phyloP scores from a whole-genome alignment of 768 basidiomycete species.

The Chalciporus sphaerocephalus region DNA sequence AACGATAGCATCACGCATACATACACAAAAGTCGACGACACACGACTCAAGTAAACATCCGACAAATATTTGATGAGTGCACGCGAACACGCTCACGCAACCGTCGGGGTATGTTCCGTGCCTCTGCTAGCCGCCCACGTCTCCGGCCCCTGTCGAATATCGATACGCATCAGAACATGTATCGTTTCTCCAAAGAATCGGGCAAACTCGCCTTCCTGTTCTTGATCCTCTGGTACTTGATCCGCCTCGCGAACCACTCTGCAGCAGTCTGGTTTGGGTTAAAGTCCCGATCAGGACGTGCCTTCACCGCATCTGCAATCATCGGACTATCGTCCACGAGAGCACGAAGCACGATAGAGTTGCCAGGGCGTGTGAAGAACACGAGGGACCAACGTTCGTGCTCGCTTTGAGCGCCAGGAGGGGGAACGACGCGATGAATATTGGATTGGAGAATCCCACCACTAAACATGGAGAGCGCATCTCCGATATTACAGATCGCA shows the following conservation, averaged over 20 bases:
- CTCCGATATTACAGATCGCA: conserved; percentile 60
- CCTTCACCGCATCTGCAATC: conserved; percentile 41
- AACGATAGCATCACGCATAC: no score
- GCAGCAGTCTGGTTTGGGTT: conserved; percentile 34
- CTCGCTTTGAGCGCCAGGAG: conserved; percentile 52
- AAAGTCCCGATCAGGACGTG: conserved; percentile 35
- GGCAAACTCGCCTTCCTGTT: no score
- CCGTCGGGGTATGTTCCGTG: no score
- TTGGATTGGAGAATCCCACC: conserved; percentile 63
- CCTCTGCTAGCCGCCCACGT: no score
- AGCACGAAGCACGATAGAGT: conserved; percentile 47
- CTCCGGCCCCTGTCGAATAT: no score
- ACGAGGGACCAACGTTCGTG: conserved; percentile 63
- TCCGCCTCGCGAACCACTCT: conserved; percentile 41
- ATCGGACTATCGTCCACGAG: conserved; percentile 47
- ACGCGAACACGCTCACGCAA: no score
- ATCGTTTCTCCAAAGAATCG: no score
- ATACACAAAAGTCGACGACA: no score
- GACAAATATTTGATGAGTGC: no score
- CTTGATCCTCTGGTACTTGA: conserved; percentile 38
- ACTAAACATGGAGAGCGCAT: conserved; percentile 57
- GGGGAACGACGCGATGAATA: conserved; percentile 60
- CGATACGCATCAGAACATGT: no score
- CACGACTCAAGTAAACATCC: no score
- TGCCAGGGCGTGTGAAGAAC: conserved; percentile 62